Evolutionary conservation across 75 land plant genomes (phyloP).

Genomic region (Cupressus sempervirens): DNA sequence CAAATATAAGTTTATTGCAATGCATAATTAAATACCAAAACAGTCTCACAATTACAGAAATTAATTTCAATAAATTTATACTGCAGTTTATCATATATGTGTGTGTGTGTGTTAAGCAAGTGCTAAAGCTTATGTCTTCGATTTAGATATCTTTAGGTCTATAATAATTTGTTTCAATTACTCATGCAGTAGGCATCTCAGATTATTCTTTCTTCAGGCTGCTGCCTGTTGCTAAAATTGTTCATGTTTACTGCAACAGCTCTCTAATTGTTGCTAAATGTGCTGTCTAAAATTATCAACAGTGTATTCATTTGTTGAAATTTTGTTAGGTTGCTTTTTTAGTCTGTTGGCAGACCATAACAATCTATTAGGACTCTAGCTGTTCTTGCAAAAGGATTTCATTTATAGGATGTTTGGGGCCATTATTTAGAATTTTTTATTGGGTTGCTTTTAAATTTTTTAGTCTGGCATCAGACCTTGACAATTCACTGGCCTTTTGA

Average conservation of each 20-base stretch:
- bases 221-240: neutral
- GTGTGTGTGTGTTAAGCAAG: neutral
- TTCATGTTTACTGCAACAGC: neutral
- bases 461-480: neutral
- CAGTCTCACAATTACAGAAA: neutral
- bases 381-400: neutral
- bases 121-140: neutral
- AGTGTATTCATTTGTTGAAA: neutral
- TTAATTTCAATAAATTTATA: neutral
- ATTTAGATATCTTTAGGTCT: neutral
- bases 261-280: neutral
- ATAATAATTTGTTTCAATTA: neutral
- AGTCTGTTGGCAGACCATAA: too few species aligned
- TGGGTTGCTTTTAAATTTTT: neutral
- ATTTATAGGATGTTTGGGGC: neutral
- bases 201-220: neutral
- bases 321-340: too few species aligned
- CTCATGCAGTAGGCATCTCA: neutral
- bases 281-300: neutral
- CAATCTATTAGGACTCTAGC: neutral
- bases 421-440: neutral
- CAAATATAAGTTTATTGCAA: neutral
- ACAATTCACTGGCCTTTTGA: neutral
- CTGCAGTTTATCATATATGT: neutral
- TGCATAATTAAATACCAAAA: neutral